Conservation (phyloP, 2,329 filamentous ascomycete species). For the Xylaria digitata region DNA sequence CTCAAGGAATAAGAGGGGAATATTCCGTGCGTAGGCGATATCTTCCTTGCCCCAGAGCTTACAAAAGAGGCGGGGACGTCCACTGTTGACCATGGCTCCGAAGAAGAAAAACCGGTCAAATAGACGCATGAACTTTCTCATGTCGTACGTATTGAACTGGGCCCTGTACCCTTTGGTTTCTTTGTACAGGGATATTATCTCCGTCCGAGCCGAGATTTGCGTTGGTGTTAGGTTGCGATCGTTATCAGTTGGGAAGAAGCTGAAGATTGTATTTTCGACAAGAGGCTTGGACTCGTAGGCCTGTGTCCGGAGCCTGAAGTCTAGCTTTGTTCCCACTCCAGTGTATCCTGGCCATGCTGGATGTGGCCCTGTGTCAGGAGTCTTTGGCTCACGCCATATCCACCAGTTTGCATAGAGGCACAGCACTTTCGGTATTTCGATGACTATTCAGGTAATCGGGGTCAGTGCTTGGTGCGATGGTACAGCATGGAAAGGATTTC, state of each 20-base stretch:
- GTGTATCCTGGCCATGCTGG: slow-evolving; percentile 22
- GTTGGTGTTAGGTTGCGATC: slow-evolving; percentile 17
- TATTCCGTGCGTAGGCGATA: not conserved
- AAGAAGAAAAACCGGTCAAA: slow-evolving; percentile 23
- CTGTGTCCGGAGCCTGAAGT: not conserved
- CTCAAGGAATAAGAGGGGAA: too few relatives aligned
- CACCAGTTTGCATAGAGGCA: not conserved
- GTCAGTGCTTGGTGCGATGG: too few relatives aligned
- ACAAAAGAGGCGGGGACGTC: not conserved
- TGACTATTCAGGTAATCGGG: too few relatives aligned
- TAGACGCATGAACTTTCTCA: not conserved
- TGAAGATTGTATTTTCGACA: slow-evolving; percentile 16
- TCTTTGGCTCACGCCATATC: not conserved
- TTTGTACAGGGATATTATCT: not conserved
- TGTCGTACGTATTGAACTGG: not conserved
- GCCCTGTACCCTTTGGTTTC: not conserved
- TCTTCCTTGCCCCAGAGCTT: slow-evolving; percentile 4
- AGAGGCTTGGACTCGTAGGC: slow-evolving; percentile 5
- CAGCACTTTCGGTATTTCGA: not conserved
- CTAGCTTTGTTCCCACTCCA: not conserved
- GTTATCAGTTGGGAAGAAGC: not conserved
- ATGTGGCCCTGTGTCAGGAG: not conserved
- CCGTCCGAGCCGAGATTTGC: not conserved
- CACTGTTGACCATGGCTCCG: slow-evolving; percentile 7
- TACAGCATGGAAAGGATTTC: too few relatives aligned